Base-by-base conservation (phyloP, 192 early-diverging fungal genomes). In the Backusella sp. region DNA sequence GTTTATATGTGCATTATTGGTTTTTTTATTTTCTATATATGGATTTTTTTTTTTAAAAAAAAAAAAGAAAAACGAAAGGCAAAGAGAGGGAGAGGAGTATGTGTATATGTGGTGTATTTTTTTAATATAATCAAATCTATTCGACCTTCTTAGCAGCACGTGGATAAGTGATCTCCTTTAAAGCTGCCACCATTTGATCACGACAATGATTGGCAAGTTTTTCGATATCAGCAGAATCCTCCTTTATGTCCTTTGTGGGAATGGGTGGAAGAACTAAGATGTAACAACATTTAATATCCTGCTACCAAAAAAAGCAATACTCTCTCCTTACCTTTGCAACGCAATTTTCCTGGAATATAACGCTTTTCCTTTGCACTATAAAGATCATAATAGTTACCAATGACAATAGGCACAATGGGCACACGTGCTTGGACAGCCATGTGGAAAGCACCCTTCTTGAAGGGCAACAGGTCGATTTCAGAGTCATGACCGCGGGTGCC, bases 401-500 rank as follows among this genome's bases (percentile, higher is more conserved):
- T 85, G 9, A 97, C 94, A 68, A 99, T 84, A 15, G 96, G 96
- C 21, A 97, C 88, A 76, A 99, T 91, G 19, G 97, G 97, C 0
- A 94, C 89, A 21, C 86, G 84, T 1, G 92, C 90, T 81, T 94
- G 94, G 70, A 94, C 91, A 12, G 97, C 96, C 76, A 97, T 80
- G 65, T 97, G 94, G 84, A 99, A 99, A 8, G 95, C 97, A 12
- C 97, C 97, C 87, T 97, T 98, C 84, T 99, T 99, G 83, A 99
- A 97, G 7, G 94, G 94, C 52, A 97, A 83, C 67, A 99, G 71
- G 65, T 91, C 75, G 41, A 90, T 88, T 35, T 88, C 86, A n/a
- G 82, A 80, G 44, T 90, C 89, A 73, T 88, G 91, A 19, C 92
- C 92, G 66, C 96, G 92, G 19, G 92, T 97, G 66, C 96, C 97